A percentile compares a stretch with the other conserved stretches of the same genome.
phyloP scores from a whole-genome alignment of 1,284 basidiomycete genomes.

The Mycosarcoma mackinlayi region DNA sequence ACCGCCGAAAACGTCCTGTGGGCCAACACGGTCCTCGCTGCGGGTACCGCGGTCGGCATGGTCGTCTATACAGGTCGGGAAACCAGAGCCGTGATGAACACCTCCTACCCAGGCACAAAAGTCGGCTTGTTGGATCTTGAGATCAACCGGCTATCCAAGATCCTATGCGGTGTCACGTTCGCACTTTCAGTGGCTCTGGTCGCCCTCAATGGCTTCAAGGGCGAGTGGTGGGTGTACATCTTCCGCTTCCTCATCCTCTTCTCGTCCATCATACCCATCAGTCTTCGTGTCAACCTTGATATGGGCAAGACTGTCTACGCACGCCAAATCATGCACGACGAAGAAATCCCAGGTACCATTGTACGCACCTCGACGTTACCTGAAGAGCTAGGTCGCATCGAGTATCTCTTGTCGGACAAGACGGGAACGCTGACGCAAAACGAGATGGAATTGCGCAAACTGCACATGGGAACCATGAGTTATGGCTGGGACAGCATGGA shows the following conservation, averaged over 20 bases:
- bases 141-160: conserved; percentile 97
- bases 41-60: conserved; percentile 90
- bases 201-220: conserved; percentile 94
- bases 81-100: conserved; percentile 99
- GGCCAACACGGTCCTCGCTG: conserved; percentile 97
- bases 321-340: conserved; percentile 90
- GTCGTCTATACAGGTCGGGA: conserved; percentile 94
- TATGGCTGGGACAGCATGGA: conserved; percentile 98
- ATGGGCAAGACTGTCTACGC: conserved; percentile 99
- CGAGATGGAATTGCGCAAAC: conserved; percentile 98
- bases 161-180: conserved; percentile 93
- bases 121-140: conserved; percentile 91
- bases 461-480: conserved; percentile 98
- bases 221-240: conserved; percentile 94
- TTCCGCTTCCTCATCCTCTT: conserved; percentile 97
- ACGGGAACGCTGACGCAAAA: conserved; percentile 98
- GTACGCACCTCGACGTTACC: conserved; percentile 96
- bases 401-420: conserved; percentile 95
- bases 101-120: conserved; percentile 94
- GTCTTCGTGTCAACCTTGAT: conserved; percentile 95
- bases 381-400: conserved; percentile 94
- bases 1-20: conserved; percentile 95
- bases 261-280: conserved; percentile 98
- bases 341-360: conserved; percentile 92
- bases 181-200: conserved; percentile 89